phyloP scores from a whole-genome alignment of 371 early-diverging fungal genomes.

The Rhizomucor pusillus region DNA sequence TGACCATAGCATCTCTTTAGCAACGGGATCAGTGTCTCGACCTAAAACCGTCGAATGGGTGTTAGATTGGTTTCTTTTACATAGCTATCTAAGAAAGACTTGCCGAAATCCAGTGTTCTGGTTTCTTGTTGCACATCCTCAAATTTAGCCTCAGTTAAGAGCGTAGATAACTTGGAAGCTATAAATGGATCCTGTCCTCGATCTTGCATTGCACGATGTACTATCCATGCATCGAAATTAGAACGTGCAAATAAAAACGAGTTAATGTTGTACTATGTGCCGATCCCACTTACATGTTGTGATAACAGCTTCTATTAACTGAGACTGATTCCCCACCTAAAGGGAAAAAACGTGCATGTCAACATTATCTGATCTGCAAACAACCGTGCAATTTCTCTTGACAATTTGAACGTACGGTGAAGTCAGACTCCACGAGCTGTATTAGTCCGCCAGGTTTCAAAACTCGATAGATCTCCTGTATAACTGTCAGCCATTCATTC shows the following conservation, averaged over 20 bases:
- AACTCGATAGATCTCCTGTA: slow-evolving; percentile 40
- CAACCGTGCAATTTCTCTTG: neutral
- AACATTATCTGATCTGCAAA: neutral
- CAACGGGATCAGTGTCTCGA: slow-evolving; percentile 25
- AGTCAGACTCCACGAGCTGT: slow-evolving; percentile 41
- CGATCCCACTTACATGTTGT: slow-evolving; percentile 13
- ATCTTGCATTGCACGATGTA: slow-evolving; percentile 26
- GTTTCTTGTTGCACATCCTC: slow-evolving; percentile 20
- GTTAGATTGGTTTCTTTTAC: too few species aligned
- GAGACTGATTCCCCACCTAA: slow-evolving; percentile 9
- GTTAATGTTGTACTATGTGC: too few species aligned
- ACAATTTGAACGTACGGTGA: slow-evolving; percentile 24
- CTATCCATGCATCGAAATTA: slow-evolving; percentile 12
- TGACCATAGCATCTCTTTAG: slow-evolving; percentile 36
- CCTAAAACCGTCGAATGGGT: slow-evolving; percentile 8
- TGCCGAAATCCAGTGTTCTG: slow-evolving; percentile 28
- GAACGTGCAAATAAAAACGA: neutral
- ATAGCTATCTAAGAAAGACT: slow-evolving; percentile 5
- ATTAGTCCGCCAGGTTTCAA: slow-evolving; percentile 47
- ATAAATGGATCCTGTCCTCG: slow-evolving; percentile 35
- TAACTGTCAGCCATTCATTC: slow-evolving; percentile 32
- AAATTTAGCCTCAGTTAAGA: slow-evolving; percentile 24
- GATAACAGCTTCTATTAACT: slow-evolving; percentile 13
- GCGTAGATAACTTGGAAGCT: slow-evolving; percentile 22
- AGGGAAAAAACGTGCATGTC: slow-evolving; percentile 4